Base-by-base conservation (phyloP, 2,329 filamentous ascomycete species). In the Pseudogymnoascus verrucosus region DNA sequence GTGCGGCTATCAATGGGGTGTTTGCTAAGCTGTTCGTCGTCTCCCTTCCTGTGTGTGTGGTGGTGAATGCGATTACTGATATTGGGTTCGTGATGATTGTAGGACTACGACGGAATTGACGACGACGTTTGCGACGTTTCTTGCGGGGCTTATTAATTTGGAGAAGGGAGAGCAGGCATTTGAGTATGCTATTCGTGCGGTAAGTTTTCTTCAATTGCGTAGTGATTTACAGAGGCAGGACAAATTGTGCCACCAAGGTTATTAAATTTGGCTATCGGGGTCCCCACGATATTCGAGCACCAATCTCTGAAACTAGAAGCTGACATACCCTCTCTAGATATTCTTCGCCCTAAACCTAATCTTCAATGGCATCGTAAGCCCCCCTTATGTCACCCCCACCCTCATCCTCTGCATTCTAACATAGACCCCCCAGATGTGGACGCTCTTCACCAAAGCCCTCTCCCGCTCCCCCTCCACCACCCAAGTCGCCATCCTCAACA, bases 401-500 rank as follows among this genome's bases (percentile, higher is more conserved):
- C 3, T 23, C 8, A 4, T 2, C 21, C 51, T 21, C 28, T 14
- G n/a, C 7, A 36, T 63, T 47, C 60, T 37, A 60, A 39, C 36
- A 63, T 19, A 3, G 12, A 8, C 3, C 11, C 31, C 16, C 11
- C 31, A 84, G 75, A 93, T 93, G 90, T 93, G 90, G 90, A 86
- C 88, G 0, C 82, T 93, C 59, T 93, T 93, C 77, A 93, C 90
- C 5, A 83, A 85, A 60, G 90, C 90, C 62, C 82, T 93, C n/a
- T 85, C 89, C 0, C 82, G 84, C 16, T 89, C 89, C 12, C 82
- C 84, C 64, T 91, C 89, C 1, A 91, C 90, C 7, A 90, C 90
- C 0, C 89, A 91, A 71, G 90, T 93, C 60, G 88, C 85, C 68
- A 88, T 93, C 73, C 85, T 93, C 74, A 93, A 93, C 75, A 93